phyloP scores from a whole-genome alignment of 768 basidiomycete species.

The Crucibulum laeve region DNA sequence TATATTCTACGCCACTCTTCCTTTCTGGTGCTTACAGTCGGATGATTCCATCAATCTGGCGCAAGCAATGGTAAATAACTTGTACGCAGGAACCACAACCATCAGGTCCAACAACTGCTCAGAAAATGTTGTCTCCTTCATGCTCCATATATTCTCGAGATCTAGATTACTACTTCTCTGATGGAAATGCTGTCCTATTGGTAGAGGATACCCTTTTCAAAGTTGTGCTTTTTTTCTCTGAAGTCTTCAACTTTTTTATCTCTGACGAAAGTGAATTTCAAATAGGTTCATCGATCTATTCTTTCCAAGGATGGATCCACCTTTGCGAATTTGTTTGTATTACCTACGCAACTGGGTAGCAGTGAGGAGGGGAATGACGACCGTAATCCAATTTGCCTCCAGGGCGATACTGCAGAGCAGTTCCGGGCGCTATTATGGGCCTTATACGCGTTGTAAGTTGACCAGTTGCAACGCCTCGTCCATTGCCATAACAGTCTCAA shows the following conservation, averaged over 20 bases:
- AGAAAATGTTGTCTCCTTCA: no score
- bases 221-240: conserved; percentile 1
- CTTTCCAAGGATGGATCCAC: conserved; percentile 8
- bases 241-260: neutral
- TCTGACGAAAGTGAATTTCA: neutral
- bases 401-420: conserved; percentile 7
- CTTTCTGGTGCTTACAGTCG: no score
- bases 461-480: neutral
- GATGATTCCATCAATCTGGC: no score
- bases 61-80: no score
- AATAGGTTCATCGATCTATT: conserved; percentile 4
- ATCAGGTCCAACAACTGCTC: no score
- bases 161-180: conserved; percentile 1
- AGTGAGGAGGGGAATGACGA: conserved; percentile 6
- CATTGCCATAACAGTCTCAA: neutral
- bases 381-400: conserved; percentile 7
- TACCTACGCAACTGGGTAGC: neutral
- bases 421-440: conserved; percentile 17
- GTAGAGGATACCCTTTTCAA: conserved; percentile 3
- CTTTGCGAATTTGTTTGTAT: conserved; percentile 7
- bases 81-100: no score
- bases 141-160: neutral
- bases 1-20: no score
- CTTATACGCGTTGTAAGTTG: conserved; percentile 37
- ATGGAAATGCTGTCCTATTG: conserved; percentile 2